A percentile compares a stretch with the other conserved stretches of the same genome.
Evolutionary conservation across 352 stramenopile species (phyloP).

Genomic region (Thraustotheca clavata): DNA sequence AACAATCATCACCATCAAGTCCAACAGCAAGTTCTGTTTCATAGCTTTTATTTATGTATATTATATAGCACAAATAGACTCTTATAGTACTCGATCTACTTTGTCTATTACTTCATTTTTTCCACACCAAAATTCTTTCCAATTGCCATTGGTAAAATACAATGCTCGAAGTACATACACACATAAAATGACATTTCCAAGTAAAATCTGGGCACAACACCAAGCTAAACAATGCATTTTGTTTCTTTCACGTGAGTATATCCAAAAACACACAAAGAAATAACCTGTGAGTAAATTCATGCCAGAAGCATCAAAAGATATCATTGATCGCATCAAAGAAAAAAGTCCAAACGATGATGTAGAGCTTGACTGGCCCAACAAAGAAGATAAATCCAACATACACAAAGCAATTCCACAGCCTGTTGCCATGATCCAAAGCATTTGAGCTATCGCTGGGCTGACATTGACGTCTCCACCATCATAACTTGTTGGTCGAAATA

Average conservation of each 20-base stretch:
- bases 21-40: not conserved
- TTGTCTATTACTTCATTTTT: not conserved
- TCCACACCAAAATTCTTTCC: constrained; percentile 61
- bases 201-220: constrained; percentile 26
- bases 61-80: not conserved
- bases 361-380: constrained; percentile 25
- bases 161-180: constrained; percentile 63
- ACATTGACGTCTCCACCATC: constrained; percentile 43
- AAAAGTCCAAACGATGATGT: constrained; percentile 29
- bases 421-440: constrained; percentile 36
- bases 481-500: constrained; percentile 53
- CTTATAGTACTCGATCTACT: not conserved
- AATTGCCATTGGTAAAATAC: constrained; percentile 57
- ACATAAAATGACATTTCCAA: constrained; percentile 55
- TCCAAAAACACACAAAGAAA: constrained; percentile 28
- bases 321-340: constrained; percentile 21
- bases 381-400: constrained; percentile 47
- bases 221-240: not conserved
- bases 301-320: constrained; percentile 8
- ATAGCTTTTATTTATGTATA: not conserved
- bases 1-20: not conserved
- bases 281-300: constrained; percentile 14
- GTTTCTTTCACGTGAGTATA: not conserved
- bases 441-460: constrained; percentile 4
- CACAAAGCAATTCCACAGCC: constrained; percentile 39